Conservation (phyloP, 2,329 filamentous ascomycete species). For the Zasmidium angulare region DNA sequence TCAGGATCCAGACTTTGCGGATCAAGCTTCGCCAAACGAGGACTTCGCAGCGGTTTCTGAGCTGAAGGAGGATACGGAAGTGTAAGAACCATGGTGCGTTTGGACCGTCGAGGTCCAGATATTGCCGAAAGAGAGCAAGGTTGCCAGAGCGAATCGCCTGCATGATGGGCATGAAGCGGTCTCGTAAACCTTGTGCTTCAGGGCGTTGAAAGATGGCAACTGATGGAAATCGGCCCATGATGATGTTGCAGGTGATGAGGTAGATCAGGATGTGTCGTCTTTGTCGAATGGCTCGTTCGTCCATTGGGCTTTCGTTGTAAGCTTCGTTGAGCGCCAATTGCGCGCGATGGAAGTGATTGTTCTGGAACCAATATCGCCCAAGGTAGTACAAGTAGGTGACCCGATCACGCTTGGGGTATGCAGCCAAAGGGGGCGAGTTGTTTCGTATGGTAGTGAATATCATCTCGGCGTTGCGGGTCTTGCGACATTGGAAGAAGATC, state of each 20-base stretch:
- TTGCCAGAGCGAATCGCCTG: conserved; percentile 71
- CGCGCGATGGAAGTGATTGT: conserved; percentile 77
- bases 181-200: conserved; percentile 64
- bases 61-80: conserved; percentile 71
- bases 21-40: conserved; percentile 82
- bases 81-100: conserved; percentile 72
- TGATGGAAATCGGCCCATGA: conserved; percentile 81
- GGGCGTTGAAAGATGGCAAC: conserved; percentile 64
- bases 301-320: conserved; percentile 68
- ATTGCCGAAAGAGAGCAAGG: conserved; percentile 68
- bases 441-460: conserved; percentile 86
- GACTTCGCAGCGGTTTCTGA: conserved; percentile 75
- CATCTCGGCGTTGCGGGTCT: conserved; percentile 79
- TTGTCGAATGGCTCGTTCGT: conserved; percentile 58
- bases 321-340: conserved; percentile 73
- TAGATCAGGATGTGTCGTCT: conserved; percentile 78
- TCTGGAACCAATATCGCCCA: conserved; percentile 83
- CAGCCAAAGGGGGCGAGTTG: conserved; percentile 74
- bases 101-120: conserved; percentile 56
- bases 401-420: conserved; percentile 82
- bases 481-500: conserved; percentile 82
- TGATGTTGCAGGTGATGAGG: conserved; percentile 77
- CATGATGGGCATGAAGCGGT: conserved; percentile 72
- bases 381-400: conserved; percentile 95
- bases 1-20: conserved; percentile 74